These are phyloP conservation scores for Skeletonema potamos DNA, from an alignment of 108 stramenopile genomes.

Conservation along the genomic window DNA sequence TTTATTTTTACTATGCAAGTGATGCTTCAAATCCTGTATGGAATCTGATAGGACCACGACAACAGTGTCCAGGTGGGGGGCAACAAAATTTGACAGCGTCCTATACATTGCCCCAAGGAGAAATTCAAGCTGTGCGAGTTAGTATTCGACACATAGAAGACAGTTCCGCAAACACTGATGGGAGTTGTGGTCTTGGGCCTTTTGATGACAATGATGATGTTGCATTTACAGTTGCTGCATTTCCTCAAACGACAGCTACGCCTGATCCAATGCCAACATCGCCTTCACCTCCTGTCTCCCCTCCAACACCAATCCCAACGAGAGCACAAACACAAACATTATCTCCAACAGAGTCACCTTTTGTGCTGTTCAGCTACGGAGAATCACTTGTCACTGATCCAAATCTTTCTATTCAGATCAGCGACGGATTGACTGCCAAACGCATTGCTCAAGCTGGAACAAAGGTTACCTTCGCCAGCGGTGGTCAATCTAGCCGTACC, in stretches of 20 bases:
- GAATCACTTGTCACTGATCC: not conserved
- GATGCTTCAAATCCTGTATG: not conserved
- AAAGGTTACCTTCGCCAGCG: conserved; percentile 21
- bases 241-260: not conserved
- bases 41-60: not conserved
- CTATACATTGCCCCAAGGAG: not conserved
- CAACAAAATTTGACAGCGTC: not conserved
- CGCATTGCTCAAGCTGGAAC: conserved; percentile 28
- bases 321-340: not conserved
- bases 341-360: not conserved
- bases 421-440: conserved; percentile 28
- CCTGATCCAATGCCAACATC: not conserved
- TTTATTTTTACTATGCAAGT: not conserved
- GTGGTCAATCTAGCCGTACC: conserved; percentile 10
- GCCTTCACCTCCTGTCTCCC: not conserved
- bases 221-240: not conserved
- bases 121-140: not conserved
- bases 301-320: not conserved
- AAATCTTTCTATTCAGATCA: not conserved
- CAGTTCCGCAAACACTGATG: not conserved
- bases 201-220: not conserved
- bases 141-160: not conserved
- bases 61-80: not conserved
- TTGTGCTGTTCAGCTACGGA: not conserved
- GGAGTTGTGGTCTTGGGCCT: not conserved